Evolutionary conservation across 2,329 filamentous ascomycete genomes (phyloP), one percentile per base, ranked within the genome.

Genomic region (Fusarium nisikadoi): DNA sequence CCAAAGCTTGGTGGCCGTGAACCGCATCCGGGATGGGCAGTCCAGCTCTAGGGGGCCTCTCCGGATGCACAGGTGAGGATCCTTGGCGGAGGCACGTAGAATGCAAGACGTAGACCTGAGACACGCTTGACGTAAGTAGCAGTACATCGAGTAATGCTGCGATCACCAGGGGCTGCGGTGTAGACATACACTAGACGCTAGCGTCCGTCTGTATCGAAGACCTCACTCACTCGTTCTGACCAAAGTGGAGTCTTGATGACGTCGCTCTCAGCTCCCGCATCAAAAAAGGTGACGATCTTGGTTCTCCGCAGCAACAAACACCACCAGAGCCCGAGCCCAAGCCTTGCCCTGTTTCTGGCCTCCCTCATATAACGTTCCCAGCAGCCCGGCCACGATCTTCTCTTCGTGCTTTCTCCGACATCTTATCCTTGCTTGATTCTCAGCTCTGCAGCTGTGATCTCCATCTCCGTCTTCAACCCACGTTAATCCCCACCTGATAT

Each of bases 221-320:
- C 45, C 52, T 59, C 58, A 41, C 36, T 70, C 47, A 55, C 66
- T 61, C 62, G 47, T 66, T 72, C 65, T 71, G 59, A 72, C 63
- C 46, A 42, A 50, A 62, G 76, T 77, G 76, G 76, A 64, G 65
- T 56, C 25, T 65, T 52, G 72, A 77, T 77, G 76, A 77, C 76
- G 76, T 77, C 76, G 75, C 59, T 71, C 54, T 72, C 68, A 72
- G 62, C 65, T 64, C 71, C 65, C 67, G 63, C 66, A 49, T 67
- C 60, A 60, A 68, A 65, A 49, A 49, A 73, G 55, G 76, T 76
- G 76, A 77, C 75, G 73, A 77, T 78, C 76, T 75, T 70, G 65
- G 65, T 75, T 76, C 76, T 77, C 75, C 76, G 65, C 76, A 77
- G 75, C 75, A 77, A 72, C 76, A 75, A 73, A 65, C 75, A 77